Evolutionary conservation across 371 early-diverging fungal species (phyloP).

Genomic region (Enteropsectra breve): DNA sequence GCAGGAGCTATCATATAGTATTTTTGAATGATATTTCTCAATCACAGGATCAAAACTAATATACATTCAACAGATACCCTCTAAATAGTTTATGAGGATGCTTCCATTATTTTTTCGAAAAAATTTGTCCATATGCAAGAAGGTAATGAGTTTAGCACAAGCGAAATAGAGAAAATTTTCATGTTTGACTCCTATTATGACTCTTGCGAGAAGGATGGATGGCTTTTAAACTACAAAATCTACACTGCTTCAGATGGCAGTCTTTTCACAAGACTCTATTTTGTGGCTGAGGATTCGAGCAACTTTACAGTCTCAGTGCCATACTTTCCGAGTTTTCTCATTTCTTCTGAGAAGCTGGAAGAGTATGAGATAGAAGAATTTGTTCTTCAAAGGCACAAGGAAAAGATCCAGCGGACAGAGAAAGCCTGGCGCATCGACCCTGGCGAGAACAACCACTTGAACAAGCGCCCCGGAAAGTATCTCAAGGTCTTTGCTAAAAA

Average conservation of each 20-base stretch:
- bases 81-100: too few species aligned
- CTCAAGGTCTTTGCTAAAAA: slow-evolving; percentile 41
- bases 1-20: too few species aligned
- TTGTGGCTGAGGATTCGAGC: slow-evolving; percentile 41
- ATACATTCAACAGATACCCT: too few species aligned
- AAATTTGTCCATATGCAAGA: too few species aligned
- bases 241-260: slow-evolving; percentile 6
- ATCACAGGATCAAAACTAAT: too few species aligned
- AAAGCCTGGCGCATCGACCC: slow-evolving; percentile 38
- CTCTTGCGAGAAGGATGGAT: slow-evolving; percentile 40
- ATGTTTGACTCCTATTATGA: too few species aligned
- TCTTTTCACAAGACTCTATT: slow-evolving; percentile 46
- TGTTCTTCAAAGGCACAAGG: slow-evolving; percentile 40
- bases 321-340: slow-evolving; percentile 47
- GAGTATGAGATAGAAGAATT: slow-evolving; percentile 46
- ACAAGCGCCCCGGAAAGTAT: slow-evolving; percentile 24
- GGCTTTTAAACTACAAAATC: slow-evolving; percentile 53
- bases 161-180: too few species aligned
- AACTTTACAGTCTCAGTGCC: slow-evolving; percentile 50
- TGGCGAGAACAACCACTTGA: slow-evolving; percentile 50
- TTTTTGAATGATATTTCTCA: too few species aligned
- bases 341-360: slow-evolving; percentile 24
- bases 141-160: too few species aligned
- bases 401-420: slow-evolving; percentile 29
- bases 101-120: too few species aligned